These are phyloP conservation scores for Dioszegia aurantiaca DNA, from an alignment of 768 basidiomycete genomes.

Conservation along the genomic window DNA sequence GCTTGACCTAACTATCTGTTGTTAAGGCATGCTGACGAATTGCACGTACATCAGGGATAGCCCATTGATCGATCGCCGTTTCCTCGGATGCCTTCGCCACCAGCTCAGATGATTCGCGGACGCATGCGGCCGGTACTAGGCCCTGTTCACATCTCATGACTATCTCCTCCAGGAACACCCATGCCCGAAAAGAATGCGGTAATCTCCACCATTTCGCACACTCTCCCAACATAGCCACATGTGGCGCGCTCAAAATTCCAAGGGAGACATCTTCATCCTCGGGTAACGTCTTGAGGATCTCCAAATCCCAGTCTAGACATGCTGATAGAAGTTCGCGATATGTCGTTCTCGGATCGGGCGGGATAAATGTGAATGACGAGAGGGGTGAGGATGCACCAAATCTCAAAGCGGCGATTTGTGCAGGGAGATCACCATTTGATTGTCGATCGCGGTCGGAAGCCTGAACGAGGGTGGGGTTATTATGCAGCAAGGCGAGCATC, in stretches of 20 bases:
- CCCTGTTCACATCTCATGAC: constrained; percentile 81
- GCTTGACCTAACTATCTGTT: constrained; percentile 53
- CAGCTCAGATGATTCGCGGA: constrained; percentile 79
- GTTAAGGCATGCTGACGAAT: too few species aligned
- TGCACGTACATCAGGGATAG: constrained; percentile 76
- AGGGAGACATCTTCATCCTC: constrained; percentile 88
- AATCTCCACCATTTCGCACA: constrained; percentile 89
- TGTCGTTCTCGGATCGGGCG: constrained; percentile 77
- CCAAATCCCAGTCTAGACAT: constrained; percentile 79
- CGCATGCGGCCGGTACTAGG: constrained; percentile 89
- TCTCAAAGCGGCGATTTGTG: constrained; percentile 16
- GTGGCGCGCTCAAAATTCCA: constrained; percentile 75
- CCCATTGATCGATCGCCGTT: constrained; percentile 71
- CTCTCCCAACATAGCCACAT: constrained; percentile 80
- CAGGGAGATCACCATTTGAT: constrained; percentile 22
- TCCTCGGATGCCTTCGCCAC: constrained; percentile 70
- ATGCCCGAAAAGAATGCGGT: constrained; percentile 69
- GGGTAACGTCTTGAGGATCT: constrained; percentile 85
- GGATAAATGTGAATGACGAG: constrained; percentile 83
- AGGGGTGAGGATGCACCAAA: constrained; percentile 49
- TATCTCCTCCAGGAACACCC: constrained; percentile 80
- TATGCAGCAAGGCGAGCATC: constrained; percentile 78
- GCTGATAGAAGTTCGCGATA: constrained; percentile 80
- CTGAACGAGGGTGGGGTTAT: constrained; percentile 69
- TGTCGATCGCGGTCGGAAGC: constrained; percentile 25